Base-by-base conservation (phyloP, 495 filamentous ascomycete species). In the Evernia prunastri region DNA sequence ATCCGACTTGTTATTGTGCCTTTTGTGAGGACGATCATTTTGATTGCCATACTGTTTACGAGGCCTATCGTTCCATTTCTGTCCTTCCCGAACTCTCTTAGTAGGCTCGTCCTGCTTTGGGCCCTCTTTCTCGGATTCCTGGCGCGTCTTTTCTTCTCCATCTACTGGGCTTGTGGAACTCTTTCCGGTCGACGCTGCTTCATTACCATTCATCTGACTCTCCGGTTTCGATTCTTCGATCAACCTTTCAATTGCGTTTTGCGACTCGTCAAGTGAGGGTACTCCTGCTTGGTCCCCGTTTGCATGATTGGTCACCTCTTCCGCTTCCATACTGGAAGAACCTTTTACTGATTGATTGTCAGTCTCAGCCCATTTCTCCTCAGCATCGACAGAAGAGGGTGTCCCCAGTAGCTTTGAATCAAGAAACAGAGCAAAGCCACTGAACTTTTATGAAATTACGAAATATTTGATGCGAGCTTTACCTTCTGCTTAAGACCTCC, bases 1-100 rank as follows among this genome's bases (percentile, higher is more conserved):
- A 69, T 93, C 86, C 64, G 84, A 90, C 73, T 87, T 89, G 68
- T 84, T 82, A 67, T 80, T 76, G 62, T 68, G 66, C 39, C 45
- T 65, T 33, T 60, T 67, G 57, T 58, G 27, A 39, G 31, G 27
- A 43, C 45, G 45, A 39, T 60, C 61, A 45, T 27, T 42, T 18
- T 35, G 49, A 35, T 58, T 63, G 18, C 59, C 35, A 45, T 60
- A 29, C 31, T 65, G 39, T 23, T 56, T 33, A 31, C 64, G 60
- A 62, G 56, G 35, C 54, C 69, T 58, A n/a, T 67, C 60, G 49
- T 69, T 71, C 56, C 59, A 68, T 33, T 47, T 45, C 39, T 69
- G 64, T 15, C 43, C 68, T 68, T 70, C 68, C 37, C 63, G 59
- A 18, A 70, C 63, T 56, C 63, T 63, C 63, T 67, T 65, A 23